A percentile compares a stretch with the other conserved stretches of the same genome.
Evolutionary conservation across 192 early-diverging fungal species (phyloP).

Genomic region (Gonapodya prolifera): DNA sequence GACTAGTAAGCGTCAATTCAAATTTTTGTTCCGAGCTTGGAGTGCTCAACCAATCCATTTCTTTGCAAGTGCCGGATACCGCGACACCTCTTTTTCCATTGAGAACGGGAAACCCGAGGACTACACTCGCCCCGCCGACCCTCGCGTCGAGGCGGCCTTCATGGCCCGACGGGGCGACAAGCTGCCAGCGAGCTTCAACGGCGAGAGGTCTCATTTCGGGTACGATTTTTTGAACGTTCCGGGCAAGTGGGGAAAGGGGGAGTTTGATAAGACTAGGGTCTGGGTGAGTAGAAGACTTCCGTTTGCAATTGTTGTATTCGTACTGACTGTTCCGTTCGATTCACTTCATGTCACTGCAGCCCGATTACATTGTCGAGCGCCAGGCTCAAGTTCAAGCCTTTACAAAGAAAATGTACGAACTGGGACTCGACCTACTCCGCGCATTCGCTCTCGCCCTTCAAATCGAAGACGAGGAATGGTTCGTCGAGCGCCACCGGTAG

Average conservation of each 20-base stretch:
- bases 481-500: neutral
- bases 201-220: neutral
- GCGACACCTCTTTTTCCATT: neutral
- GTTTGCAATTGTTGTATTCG: neutral
- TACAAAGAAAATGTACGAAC: neutral
- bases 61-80: neutral
- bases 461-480: neutral
- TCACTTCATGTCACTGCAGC: neutral
- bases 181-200: neutral
- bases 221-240: conserved; percentile 4
- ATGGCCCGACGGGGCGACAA: neutral
- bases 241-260: conserved; percentile 4
- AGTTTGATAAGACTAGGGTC: conserved; percentile 5
- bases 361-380: conserved; percentile 3
- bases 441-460: neutral
- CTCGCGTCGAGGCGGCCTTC: neutral
- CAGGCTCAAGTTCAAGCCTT: neutral
- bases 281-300: neutral
- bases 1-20: too few relatives aligned
- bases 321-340: neutral
- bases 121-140: too few relatives aligned
- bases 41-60: too few relatives aligned
- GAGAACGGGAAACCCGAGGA: neutral
- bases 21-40: too few relatives aligned
- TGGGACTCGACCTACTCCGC: neutral